phyloP scores from a whole-genome alignment of 139 green algal species.

The Tetraselmis striata region DNA sequence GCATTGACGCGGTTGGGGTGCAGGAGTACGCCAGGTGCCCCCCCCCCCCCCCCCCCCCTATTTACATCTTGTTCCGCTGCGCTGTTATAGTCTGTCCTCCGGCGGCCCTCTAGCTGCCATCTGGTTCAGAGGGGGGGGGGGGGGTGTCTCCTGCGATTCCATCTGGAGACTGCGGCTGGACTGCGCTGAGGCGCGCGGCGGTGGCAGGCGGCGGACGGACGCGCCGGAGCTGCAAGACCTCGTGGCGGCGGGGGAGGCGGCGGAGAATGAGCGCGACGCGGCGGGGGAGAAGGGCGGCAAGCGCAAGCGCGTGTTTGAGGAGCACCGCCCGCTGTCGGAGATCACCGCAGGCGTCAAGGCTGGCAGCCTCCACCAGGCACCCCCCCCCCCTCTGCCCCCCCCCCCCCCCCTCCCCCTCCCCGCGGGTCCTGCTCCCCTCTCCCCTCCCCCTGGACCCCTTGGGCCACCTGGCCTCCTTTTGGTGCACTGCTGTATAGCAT shows the following conservation, averaged over 20 bases:
- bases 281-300: conserved; percentile 40
- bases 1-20: conserved; percentile 52
- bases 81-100: not conserved
- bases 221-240: conserved; percentile 62
- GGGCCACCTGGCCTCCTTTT: too few species aligned
- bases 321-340: conserved; percentile 65
- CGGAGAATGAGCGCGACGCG: conserved; percentile 9
- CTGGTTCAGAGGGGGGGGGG: not conserved
- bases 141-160: not conserved
- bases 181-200: not conserved
- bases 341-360: conserved; percentile 69
- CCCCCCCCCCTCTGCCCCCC: not conserved
- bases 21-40: conserved; percentile 31
- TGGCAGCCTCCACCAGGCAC: conserved; percentile 71
- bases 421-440: too few species aligned
- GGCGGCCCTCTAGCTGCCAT: not conserved
- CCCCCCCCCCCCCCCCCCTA: too few species aligned
- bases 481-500: too few species aligned
- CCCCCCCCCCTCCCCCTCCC: too few species aligned
- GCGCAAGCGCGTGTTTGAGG: conserved; percentile 63
- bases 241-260: conserved; percentile 28
- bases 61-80: not conserved
- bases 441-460: too few species aligned
- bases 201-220: conserved; percentile 11
- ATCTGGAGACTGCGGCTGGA: not conserved